Base-by-base conservation (phyloP, 2,329 filamentous ascomycete species). In the Apiospora rasikravindrae region DNA sequence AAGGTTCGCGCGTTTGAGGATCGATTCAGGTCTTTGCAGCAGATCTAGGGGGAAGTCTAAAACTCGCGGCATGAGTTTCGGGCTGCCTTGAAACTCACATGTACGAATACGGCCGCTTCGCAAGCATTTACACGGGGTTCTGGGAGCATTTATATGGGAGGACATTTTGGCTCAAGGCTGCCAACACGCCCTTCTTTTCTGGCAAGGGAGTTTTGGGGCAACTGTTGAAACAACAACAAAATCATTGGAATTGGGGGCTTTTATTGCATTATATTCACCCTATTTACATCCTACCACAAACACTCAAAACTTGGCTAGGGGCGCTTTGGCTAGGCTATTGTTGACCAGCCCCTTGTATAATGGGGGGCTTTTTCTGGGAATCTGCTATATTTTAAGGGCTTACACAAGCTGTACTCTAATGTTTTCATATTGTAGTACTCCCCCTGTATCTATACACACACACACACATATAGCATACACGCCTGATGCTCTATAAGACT, bases 1-100 rank as follows among this genome's bases (percentile, higher is more conserved):
- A 88, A 87, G 78, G 85, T 92, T 75, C 87, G 88, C 79, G 84
- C 83, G 67, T 85, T 86, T 74, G 81, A 86, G 75, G 80, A 79
- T 37, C 79, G 81, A 29, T 86, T 85, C 78, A 80, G 78, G 77
- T 77, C 72, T 53, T 73, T 84, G 44, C 68, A 69, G 42, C 66
- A 68, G 37, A 16, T 33, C 16, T 68, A 45, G 24, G 40, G 57
- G 19, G 33, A 13, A 64, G 57, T 64, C 57, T 22, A 40, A 37
- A 13, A 40, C 1, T 6, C 22, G 33, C 37, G 10, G 19, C 57
- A 14, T 64, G 57, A 24, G 57, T 37, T 64, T 64, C 33, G 57
- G 57, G 13, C 8, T 13, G 37, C 19, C 29, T 61, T 29, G 29
- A 61, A 61, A 37, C 29, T 61, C 53, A 29, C 16, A 61, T 61